Conservation (phyloP, 2,329 filamentous ascomycete genomes). For the Fusarium praegraminearum region DNA sequence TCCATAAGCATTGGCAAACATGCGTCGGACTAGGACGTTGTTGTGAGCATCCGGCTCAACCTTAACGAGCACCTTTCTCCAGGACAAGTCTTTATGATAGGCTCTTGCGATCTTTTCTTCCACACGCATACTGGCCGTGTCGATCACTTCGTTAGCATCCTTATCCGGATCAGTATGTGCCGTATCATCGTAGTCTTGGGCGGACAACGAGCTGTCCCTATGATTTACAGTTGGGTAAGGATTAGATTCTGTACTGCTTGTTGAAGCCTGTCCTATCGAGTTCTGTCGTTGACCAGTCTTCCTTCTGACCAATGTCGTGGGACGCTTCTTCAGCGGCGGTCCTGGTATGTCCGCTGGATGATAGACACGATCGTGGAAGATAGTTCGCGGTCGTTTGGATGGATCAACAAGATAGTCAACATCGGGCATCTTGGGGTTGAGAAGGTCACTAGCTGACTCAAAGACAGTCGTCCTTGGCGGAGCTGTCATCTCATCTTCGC, state of each 20-base stretch:
- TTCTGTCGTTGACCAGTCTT: constrained; percentile 48
- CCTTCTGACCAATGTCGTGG: constrained; percentile 53
- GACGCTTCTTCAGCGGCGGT: constrained; percentile 73
- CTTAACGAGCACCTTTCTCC: constrained; percentile 96
- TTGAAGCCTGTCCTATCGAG: constrained; percentile 43
- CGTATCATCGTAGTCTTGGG: constrained; percentile 66
- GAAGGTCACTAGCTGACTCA: constrained; percentile 90
- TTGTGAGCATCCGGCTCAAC: constrained; percentile 98
- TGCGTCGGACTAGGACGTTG: constrained; percentile 95
- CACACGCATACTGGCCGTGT: constrained; percentile 81
- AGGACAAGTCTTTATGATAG: constrained; percentile 90
- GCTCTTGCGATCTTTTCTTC: constrained; percentile 98
- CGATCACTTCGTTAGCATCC: constrained; percentile 56
- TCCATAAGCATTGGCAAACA: constrained; percentile 97
- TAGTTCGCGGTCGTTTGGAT: constrained; percentile 82
- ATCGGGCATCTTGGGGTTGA: constrained; percentile 89
- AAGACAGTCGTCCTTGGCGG: constrained; percentile 94
- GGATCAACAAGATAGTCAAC: constrained; percentile 87
- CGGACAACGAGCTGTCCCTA: constrained; percentile 59
- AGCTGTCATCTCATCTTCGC: constrained; percentile 66
- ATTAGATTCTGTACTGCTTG: constrained; percentile 51
- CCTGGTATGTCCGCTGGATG: constrained; percentile 92
- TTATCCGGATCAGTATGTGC: constrained; percentile 61
- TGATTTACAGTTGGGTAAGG: constrained; percentile 53
- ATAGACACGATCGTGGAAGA: constrained; percentile 97